These are phyloP conservation scores for Lupinus albus DNA, from an alignment of 306 rosid genomes.

Conservation along the genomic window DNA sequence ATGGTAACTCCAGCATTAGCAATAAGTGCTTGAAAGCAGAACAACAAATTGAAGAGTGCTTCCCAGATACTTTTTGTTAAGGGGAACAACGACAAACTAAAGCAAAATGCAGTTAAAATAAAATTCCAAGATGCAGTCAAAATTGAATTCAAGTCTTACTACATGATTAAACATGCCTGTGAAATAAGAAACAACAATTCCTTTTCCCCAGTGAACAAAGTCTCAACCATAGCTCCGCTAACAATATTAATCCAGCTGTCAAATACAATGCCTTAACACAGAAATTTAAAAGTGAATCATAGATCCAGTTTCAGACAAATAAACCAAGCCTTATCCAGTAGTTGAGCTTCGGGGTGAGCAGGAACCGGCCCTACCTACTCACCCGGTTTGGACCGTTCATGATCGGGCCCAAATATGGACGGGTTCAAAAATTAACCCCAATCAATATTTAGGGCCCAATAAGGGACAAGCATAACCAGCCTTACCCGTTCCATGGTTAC, in stretches of 20 bases:
- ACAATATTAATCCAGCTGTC: slow-evolving; percentile 7
- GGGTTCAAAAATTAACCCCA: too few relatives aligned
- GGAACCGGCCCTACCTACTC: too few relatives aligned
- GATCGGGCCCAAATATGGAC: too few relatives aligned
- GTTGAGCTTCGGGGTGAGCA: too few relatives aligned
- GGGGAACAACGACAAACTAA: too few relatives aligned
- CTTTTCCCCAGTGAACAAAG: slow-evolving; percentile 26
- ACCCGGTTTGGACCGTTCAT: too few relatives aligned
- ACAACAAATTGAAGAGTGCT: too few relatives aligned
- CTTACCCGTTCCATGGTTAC: too few relatives aligned
- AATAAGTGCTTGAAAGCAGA: slow-evolving; percentile 17
- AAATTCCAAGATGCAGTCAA: neutral
- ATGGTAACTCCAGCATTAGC: slow-evolving; percentile 30
- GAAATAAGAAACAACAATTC: slow-evolving; percentile 19
- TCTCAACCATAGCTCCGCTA: slow-evolving; percentile 30
- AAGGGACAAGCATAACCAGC: too few relatives aligned
- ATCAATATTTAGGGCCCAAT: too few relatives aligned
- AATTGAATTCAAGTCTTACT: neutral
- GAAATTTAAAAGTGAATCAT: slow-evolving; percentile 9
- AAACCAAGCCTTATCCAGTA: too few relatives aligned
- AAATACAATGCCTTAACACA: slow-evolving; percentile 15
- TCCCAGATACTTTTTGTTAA: too few relatives aligned
- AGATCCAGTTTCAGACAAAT: slow-evolving; percentile 5
- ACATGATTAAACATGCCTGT: neutral
- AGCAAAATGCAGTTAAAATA: slow-evolving; percentile 11